Base-by-base conservation (phyloP, 164 flowering plant genomes). In the Cinnamomum chago region DNA sequence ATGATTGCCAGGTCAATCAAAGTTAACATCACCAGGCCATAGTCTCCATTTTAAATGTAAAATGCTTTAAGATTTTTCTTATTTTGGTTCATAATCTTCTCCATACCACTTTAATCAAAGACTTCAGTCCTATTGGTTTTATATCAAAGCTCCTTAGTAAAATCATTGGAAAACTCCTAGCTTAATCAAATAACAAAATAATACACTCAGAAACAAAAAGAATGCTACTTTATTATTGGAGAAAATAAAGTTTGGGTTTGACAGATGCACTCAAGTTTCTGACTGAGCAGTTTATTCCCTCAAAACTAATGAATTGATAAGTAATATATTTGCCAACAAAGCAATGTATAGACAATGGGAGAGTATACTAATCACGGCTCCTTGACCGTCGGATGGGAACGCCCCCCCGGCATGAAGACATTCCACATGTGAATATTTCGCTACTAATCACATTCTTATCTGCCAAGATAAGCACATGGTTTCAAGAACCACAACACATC, bases 401-500 rank as follows among this genome's bases (percentile, higher is more conserved):
- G 9, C 20, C 20, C 64, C 40, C 7, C 40, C 40, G 40, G 40
- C 40, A 33, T 33, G 40, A 6, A 33, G 40, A 35, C 40, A 35
- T 35, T 35, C 40, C 47, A 35, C 47, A 40, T 40, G 47, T 40
- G 11, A 9, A 40, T 40, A 40, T 5, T 5, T 40, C 11, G 9
- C 47, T 40, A 60, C 7, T 60, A 23, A 60, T 11, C 25, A 22
- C 9, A 28, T 30, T 14, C 22, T 58, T 22, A 52, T 71, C 77
- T 65, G 78, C 76, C 74, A 74, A 65, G 88, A 75, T 62, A 84
- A 64, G 91, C 84, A 84, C 95, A 90, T 62, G 95, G 95, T 85
- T 90, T 90, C 60, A 89, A 76, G 79, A 90, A 87, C 95, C 95
- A 89, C 71, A 88, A 85, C 28, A 91, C 76, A 71, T 89, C 93